Base-by-base conservation (phyloP, 2,329 filamentous ascomycete species). In the Leptographium radiaticola region DNA sequence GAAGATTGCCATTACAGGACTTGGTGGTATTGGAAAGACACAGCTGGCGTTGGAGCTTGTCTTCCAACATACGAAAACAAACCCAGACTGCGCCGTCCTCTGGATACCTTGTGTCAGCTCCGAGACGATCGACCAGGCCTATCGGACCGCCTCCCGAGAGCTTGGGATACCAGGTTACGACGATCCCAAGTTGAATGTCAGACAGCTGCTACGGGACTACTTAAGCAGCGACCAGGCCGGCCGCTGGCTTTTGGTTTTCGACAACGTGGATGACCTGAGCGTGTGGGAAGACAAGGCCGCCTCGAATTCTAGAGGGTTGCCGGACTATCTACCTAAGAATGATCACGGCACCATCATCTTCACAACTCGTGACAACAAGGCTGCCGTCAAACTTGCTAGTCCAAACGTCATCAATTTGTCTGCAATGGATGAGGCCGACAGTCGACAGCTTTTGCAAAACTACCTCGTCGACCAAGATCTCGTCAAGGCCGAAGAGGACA, bases 211-310 rank as follows among this genome's bases (percentile, higher is more conserved):
- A 5, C 68, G 68, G 40, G 45, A 42, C 6, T 59, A 57, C 12
- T 56, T 75, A 2, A 66, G 62, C 39, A 51, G 56, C 30, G 48
- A 46, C n/a, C 54, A 39, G n/a, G 55, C 47, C 1, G 62, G 64
- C 1, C 55, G 56, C 1, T 75, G 70, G 72, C 60, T 75, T 1
- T 53, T 75, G 43, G 61, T 75, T 42, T 51, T 75, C n/a, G 71
- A 75, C 53, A 75, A 73, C 50, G 69, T 68, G 13, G 70, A 75
- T 53, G 68, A 75, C 53, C 49, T 49, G 5, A 54, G 65, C 1
- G 53, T 71, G 2, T 53, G 69, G 51, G 11, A 36, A 42, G 58
- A 58, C 25, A 11, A 54, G 7, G 40, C 56, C 7, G 11, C 52
- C 5, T 15, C 36, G 20, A 5, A n/a, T 6, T 13, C 44, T 2